Evolutionary conservation across 305 asterid genomes (phyloP).

Genomic region (Stenogyne calaminthoides): DNA sequence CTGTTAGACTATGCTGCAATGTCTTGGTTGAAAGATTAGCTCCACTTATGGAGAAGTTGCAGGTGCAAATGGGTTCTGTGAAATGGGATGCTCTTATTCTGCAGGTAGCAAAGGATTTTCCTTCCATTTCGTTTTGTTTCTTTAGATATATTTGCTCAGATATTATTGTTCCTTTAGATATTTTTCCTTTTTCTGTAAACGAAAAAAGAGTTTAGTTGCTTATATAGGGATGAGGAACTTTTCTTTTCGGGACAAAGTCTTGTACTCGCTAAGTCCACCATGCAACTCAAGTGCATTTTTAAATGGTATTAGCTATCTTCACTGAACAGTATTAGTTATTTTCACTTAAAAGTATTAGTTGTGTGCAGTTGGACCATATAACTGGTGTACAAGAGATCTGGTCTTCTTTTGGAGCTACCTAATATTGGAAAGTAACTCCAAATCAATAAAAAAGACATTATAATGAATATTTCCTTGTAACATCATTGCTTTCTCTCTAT

Average conservation of each 20-base stretch:
- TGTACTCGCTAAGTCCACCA: no score
- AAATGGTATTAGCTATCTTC: no score
- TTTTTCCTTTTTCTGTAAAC: no score
- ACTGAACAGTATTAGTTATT: no score
- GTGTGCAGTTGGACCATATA: no score
- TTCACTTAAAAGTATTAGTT: no score
- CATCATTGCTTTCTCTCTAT: background rate
- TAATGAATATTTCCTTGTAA: background rate
- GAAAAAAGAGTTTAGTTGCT: no score
- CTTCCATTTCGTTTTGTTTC: background rate
- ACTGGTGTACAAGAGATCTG: no score
- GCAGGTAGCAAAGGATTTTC: background rate
- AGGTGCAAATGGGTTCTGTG: slow-evolving; percentile 4
- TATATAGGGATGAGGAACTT: no score
- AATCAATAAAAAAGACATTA: background rate
- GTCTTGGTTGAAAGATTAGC: slow-evolving; percentile 16
- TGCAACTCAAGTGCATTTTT: no score
- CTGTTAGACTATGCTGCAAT: slow-evolving; percentile 24
- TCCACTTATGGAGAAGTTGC: slow-evolving; percentile 24
- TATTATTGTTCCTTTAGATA: background rate
- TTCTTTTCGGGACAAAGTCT: no score
- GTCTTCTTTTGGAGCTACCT: background rate
- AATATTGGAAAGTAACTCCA: background rate
- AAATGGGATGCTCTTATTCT: slow-evolving; percentile 23
- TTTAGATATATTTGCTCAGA: no score